phyloP scores from a whole-genome alignment of 345 rosid genomes.

The Murraya koenigii region DNA sequence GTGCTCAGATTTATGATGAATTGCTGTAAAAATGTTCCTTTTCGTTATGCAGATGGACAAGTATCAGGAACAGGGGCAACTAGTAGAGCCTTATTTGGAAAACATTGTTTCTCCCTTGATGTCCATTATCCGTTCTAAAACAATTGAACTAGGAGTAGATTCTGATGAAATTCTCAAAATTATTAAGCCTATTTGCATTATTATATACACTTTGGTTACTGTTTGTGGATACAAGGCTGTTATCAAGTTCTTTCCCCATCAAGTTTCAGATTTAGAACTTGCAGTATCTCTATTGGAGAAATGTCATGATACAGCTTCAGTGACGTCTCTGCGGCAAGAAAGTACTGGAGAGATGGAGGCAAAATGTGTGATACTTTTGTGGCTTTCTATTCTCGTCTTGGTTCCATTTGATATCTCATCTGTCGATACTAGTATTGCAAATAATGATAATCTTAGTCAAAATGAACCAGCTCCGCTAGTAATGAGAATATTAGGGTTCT shows the following conservation, averaged over 20 bases:
- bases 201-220: conserved; percentile 76
- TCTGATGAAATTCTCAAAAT: conserved; percentile 55
- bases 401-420: conserved; percentile 94
- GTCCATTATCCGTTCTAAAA: conserved; percentile 60
- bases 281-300: conserved; percentile 84
- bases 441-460: conserved; percentile 32
- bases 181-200: conserved; percentile 76
- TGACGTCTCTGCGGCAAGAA: conserved; percentile 69
- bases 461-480: conserved; percentile 71
- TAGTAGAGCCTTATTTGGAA: conserved; percentile 89
- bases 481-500: conserved; percentile 64
- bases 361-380: conserved; percentile 75
- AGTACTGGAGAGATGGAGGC: conserved; percentile 99
- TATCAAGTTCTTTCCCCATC: conserved; percentile 90
- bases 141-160: conserved; percentile 44
- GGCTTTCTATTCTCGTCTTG: conserved; percentile 92
- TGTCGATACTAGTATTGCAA: conserved; percentile 72
- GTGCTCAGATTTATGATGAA: not conserved
- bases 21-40: not conserved
- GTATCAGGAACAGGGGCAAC: conserved; percentile 88
- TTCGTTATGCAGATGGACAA: conserved; percentile 65
- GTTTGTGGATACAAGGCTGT: conserved; percentile 91
- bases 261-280: conserved; percentile 85
- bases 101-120: conserved; percentile 78
- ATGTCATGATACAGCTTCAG: conserved; percentile 61